These are phyloP conservation scores for Solanum clarkiae DNA, from an alignment of 257 asterid genomes.

Conservation along the genomic window DNA sequence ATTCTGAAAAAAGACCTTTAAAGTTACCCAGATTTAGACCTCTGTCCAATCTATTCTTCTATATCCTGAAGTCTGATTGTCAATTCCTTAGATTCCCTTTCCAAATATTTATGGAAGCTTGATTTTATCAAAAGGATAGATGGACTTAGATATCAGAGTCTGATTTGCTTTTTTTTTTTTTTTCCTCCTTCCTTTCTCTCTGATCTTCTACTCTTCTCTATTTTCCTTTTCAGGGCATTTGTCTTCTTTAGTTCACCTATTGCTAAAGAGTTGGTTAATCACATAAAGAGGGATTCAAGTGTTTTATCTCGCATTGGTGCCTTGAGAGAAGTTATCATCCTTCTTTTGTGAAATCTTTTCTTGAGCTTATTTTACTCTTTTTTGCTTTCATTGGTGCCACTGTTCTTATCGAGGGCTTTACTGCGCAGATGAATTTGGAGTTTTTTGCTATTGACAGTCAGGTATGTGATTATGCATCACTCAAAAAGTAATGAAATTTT, in stretches of 20 bases:
- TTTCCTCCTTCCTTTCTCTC: not conserved
- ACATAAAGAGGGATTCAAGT: slow-evolving; percentile 70
- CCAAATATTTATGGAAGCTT: not conserved
- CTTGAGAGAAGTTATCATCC: slow-evolving; percentile 68
- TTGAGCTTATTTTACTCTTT: slow-evolving; percentile 6
- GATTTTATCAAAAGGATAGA: not conserved
- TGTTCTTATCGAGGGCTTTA: slow-evolving; percentile 24
- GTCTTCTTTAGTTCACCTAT: slow-evolving; percentile 96
- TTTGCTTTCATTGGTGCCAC: not conserved
- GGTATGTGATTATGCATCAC: slow-evolving; percentile 33
- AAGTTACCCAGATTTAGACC: not conserved
- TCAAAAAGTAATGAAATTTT: not conserved
- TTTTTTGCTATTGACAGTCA: slow-evolving; percentile 88
- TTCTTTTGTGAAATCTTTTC: not conserved
- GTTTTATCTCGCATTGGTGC: slow-evolving; percentile 96
- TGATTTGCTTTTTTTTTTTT: not conserved
- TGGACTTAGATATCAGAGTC: not conserved
- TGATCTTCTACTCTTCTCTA: not conserved
- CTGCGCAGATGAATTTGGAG: slow-evolving; percentile 96
- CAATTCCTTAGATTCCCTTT: not conserved
- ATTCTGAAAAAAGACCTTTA: not conserved
- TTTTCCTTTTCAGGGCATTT: slow-evolving; percentile 56
- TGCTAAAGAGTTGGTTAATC: slow-evolving; percentile 66
- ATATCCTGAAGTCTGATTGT: not conserved
- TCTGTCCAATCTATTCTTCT: not conserved